Conservation (phyloP, 2,329 filamentous ascomycete genomes). For the Rhexocercosporidium sp. region DNA sequence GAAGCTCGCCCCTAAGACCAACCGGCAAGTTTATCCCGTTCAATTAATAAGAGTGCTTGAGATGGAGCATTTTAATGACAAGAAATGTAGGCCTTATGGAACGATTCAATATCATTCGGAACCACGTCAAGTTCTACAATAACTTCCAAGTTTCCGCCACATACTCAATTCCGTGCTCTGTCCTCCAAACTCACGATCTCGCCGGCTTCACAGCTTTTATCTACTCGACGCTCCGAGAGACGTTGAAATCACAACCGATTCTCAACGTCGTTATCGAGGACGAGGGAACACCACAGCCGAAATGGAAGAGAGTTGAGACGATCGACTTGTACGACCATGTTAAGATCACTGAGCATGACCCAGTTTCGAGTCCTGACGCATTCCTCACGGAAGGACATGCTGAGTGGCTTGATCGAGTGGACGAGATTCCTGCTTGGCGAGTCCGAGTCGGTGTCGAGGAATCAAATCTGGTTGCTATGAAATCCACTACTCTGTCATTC, state of each 20-base stretch:
- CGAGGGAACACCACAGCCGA: constrained; percentile 21
- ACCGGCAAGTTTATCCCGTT: constrained; percentile 8
- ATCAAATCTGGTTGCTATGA: neutral
- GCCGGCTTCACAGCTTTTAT: constrained; percentile 21
- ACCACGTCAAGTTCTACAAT: constrained; percentile 34
- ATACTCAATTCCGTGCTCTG: constrained; percentile 25
- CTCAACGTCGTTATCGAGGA: constrained; percentile 29
- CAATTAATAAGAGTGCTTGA: neutral
- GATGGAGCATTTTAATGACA: neutral
- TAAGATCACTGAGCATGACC: constrained; percentile 23
- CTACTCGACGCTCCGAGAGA: constrained; percentile 20
- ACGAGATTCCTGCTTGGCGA: constrained; percentile 29
- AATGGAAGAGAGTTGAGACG: constrained; percentile 24
- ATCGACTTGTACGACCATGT: constrained; percentile 27
- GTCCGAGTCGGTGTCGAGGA: constrained; percentile 18
- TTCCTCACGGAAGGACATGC: constrained; percentile 25
- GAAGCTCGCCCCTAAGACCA: constrained; percentile 11
- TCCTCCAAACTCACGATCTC: neutral
- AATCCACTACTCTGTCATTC: constrained; percentile 15
- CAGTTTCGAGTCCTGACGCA: constrained; percentile 14
- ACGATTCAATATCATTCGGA: constrained; percentile 30
- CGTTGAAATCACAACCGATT: constrained; percentile 27
- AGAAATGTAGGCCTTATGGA: constrained; percentile 27
- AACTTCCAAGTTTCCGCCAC: constrained; percentile 29
- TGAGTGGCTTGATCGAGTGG: constrained; percentile 14